A percentile compares a stretch with the other conserved stretches of the same genome.
These are phyloP conservation scores for Dioszegia crocea DNA, from an alignment of 768 basidiomycete species.

Conservation along the genomic window DNA sequence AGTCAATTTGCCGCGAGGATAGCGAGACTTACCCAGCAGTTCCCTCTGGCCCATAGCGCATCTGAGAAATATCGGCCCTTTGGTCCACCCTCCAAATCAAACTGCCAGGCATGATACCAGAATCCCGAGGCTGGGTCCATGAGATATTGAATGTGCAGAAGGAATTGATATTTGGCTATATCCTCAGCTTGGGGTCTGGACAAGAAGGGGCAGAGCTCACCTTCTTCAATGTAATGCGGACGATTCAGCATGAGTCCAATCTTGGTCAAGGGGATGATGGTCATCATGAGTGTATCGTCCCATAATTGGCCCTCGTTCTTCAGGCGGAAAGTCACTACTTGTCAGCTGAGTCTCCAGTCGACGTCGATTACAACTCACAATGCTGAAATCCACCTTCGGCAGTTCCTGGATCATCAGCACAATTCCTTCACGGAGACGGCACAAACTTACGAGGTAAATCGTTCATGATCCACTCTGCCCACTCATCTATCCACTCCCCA, in stretches of 20 bases:
- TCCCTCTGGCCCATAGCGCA: slow-evolving; percentile 58
- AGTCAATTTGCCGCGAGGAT: background rate
- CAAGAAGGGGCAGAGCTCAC: background rate
- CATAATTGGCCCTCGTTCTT: slow-evolving; percentile 52
- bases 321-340: slow-evolving; percentile 35
- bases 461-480: slow-evolving; percentile 56
- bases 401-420: slow-evolving; percentile 14
- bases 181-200: background rate
- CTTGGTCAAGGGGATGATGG: slow-evolving; percentile 58
- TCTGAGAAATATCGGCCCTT: slow-evolving; percentile 47
- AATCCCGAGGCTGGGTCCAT: slow-evolving; percentile 41
- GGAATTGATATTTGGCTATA: slow-evolving; percentile 55
- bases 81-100: background rate
- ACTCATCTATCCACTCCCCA: slow-evolving; percentile 35
- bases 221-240: slow-evolving; percentile 57
- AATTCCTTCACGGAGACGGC: background rate
- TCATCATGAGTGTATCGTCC: slow-evolving; percentile 62
- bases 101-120: slow-evolving; percentile 38
- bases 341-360: background rate
- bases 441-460: slow-evolving; percentile 37
- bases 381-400: slow-evolving; percentile 34
- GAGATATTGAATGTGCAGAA: slow-evolving; percentile 52
- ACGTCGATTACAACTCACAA: slow-evolving; percentile 21
- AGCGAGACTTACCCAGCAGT: slow-evolving; percentile 51
- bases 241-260: slow-evolving; percentile 58